Conservation (phyloP, 441 rosid genomes). For the Corymbia citriodora region DNA sequence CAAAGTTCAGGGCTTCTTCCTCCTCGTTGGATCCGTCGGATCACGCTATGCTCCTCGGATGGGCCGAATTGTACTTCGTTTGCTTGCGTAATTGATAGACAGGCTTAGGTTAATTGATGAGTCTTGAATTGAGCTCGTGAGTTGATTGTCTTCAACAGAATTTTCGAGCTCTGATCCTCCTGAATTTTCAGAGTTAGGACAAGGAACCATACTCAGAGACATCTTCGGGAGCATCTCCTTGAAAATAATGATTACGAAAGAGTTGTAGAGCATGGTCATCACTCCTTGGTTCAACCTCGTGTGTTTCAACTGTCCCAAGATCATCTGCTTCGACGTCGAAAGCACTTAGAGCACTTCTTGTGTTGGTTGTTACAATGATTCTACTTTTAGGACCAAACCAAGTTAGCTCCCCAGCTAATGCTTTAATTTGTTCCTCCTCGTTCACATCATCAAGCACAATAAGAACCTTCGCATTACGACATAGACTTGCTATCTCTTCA, state of each 20-base stretch:
- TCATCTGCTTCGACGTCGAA: rapidly evolving
- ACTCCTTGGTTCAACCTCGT: not conserved
- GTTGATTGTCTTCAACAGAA: not conserved
- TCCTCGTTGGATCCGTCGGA: not conserved
- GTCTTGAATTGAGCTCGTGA: not conserved
- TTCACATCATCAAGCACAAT: not conserved
- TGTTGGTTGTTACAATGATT: rapidly evolving
- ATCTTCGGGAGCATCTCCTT: not conserved
- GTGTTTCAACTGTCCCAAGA: rapidly evolving
- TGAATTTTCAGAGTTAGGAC: not conserved
- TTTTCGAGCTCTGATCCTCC: not conserved
- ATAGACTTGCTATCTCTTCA: not conserved
- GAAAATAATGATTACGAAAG: not conserved
- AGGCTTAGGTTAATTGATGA: not conserved
- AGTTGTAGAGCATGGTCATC: not conserved
- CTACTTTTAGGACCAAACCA: not conserved
- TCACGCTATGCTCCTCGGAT: not conserved
- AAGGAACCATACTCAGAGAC: not conserved
- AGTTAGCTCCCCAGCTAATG: rapidly evolving
- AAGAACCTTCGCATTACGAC: not conserved
- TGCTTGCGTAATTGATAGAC: not conserved
- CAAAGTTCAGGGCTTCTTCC: too few relatives aligned
- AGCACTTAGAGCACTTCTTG: not conserved
- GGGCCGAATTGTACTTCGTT: not conserved
- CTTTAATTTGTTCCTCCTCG: not conserved